phyloP scores from a whole-genome alignment of 805 yeast species.

The Metschnikowia aberdeeniae region DNA sequence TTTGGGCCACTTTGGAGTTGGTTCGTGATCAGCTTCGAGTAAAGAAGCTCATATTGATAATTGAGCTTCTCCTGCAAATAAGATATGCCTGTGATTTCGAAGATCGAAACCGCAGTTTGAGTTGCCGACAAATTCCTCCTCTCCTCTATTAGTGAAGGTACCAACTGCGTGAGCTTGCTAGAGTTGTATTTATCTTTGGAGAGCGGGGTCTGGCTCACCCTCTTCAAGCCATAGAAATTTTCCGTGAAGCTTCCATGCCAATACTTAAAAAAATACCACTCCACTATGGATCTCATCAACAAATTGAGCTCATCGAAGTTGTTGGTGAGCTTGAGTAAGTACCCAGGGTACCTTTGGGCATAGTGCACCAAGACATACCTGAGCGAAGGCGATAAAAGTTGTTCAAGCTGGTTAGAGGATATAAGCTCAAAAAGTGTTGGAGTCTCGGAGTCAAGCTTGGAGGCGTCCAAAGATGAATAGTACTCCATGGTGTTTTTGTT shows the following conservation, averaged over 20 bases:
- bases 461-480: conserved; percentile 73
- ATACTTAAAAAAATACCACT: conserved; percentile 60
- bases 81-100: conserved; percentile 61
- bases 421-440: conserved; percentile 89
- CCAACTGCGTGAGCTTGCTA: conserved; percentile 33
- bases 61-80: conserved; percentile 69
- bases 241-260: conserved; percentile 91
- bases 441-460: conserved; percentile 64
- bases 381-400: conserved; percentile 75
- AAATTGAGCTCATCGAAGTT: conserved; percentile 75
- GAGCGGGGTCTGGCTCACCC: conserved; percentile 43
- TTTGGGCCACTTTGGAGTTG: conserved; percentile 29
- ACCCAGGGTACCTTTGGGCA: conserved; percentile 72
- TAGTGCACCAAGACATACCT: conserved; percentile 77
- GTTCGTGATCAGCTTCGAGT: conserved; percentile 55
- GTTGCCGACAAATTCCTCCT: conserved; percentile 47
- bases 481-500: conserved; percentile 61
- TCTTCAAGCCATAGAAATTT: conserved; percentile 84
- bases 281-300: conserved; percentile 57
- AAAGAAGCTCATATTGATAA: conserved; percentile 55
- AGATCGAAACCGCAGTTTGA: conserved; percentile 54
- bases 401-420: conserved; percentile 75
- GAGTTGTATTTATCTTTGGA: conserved; percentile 26
- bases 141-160: conserved; percentile 43
- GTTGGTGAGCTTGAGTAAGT: conserved; percentile 57